Conservation (phyloP, 495 filamentous ascomycete genomes). For the Chlorociboria aeruginascens region DNA sequence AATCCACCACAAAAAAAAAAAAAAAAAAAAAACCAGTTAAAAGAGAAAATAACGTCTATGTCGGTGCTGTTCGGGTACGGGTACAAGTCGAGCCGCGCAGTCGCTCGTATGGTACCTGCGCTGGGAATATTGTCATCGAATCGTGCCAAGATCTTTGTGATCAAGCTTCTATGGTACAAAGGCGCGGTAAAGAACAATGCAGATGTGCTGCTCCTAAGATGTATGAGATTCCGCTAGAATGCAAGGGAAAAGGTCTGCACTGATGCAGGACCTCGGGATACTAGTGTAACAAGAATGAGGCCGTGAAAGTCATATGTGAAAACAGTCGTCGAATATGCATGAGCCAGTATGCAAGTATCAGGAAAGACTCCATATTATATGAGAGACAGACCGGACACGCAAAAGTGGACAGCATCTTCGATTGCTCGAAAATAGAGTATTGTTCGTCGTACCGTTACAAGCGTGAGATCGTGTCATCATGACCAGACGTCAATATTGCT, state of each 20-base stretch:
- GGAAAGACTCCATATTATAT: too few relatives aligned
- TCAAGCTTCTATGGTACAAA: constrained; percentile 18
- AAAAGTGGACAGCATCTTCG: constrained; percentile 4
- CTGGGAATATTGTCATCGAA: constrained; percentile 13
- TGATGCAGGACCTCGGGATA: constrained; percentile 8
- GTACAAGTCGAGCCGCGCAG: constrained; percentile 21
- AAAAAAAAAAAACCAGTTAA: constrained; percentile 1
- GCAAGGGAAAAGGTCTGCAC: constrained; percentile 8
- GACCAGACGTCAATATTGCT: not conserved
- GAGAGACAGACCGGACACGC: not conserved
- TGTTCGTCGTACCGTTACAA: constrained; percentile 23
- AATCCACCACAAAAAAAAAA: constrained; percentile 2
- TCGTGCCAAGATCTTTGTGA: constrained; percentile 19
- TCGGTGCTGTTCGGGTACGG: constrained; percentile 12
- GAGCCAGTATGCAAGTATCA: too few relatives aligned
- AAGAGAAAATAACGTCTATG: constrained; percentile 12
- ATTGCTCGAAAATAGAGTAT: constrained; percentile 15
- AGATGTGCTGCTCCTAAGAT: constrained; percentile 3
- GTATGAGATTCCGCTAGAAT: constrained; percentile 17
- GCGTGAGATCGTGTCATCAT: constrained; percentile 21
- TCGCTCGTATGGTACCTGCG: constrained; percentile 19
- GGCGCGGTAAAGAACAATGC: constrained; percentile 8
- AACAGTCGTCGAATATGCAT: constrained; percentile 14
- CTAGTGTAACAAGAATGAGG: constrained; percentile 20
- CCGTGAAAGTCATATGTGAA: constrained; percentile 23